Base-by-base conservation (phyloP, 305 asterid genomes). In the Fraxinus dipetala region DNA sequence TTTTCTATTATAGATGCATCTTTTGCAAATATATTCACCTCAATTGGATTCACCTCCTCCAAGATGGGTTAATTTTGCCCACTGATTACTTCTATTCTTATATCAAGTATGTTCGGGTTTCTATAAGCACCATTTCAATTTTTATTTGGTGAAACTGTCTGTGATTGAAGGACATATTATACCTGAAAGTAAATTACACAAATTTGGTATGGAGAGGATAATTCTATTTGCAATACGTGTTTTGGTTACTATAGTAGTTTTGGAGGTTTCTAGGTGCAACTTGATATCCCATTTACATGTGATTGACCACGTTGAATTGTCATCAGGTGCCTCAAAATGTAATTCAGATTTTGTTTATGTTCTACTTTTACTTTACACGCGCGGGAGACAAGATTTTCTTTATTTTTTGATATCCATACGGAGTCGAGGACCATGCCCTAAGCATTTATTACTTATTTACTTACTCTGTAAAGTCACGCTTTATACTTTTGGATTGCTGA, bases 21-120 rank as follows among this genome's bases (percentile, higher is more conserved):
- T 48, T 63, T 76, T 82, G 76, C 96, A 94, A 97, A 86, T 94
- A 75, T 93, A 93, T 87, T 93, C 98, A 83, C 98, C 98, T 81
- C 93, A 85, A 31, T 80, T 94, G 91, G 94, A 94, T 86, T n/a
- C n/a, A n/a, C n/a, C n/a, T n/a, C n/a, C n/a, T n/a, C n/a, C n/a
- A n/a, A n/a, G n/a, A n/a, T n/a, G n/a, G n/a, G n/a, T n/a, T n/a
- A n/a, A n/a, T n/a, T n/a, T n/a, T n/a, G n/a, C n/a, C n/a, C n/a
- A n/a, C n/a, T n/a, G n/a, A n/a, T n/a, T n/a, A n/a, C n/a, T n/a
- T n/a, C n/a, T n/a, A n/a, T n/a, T n/a, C n/a, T n/a, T n/a, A n/a
- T n/a, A n/a, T n/a, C n/a, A n/a, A n/a, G n/a, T n/a, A n/a, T n/a
- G n/a, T n/a, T n/a, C n/a, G n/a, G n/a, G n/a, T n/a, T n/a, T n/a